Conservation (phyloP, 2,329 filamentous ascomycete genomes). For the Nothopassalora personata region DNA sequence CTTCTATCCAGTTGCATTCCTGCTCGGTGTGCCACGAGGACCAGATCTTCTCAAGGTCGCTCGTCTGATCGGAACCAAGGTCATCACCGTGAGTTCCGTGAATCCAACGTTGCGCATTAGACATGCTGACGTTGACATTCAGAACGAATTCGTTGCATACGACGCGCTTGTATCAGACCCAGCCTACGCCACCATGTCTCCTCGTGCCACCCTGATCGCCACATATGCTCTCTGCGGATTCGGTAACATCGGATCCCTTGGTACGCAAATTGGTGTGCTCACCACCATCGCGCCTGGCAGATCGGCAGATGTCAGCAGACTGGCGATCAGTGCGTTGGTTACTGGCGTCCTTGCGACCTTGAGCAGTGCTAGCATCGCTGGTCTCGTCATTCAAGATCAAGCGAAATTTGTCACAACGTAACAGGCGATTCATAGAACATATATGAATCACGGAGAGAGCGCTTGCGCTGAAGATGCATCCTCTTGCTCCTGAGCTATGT, state of each 20-base stretch:
- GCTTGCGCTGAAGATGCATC: not conserved
- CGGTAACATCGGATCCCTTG: conserved; percentile 80
- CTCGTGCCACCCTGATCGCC: conserved; percentile 72
- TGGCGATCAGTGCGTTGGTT: conserved; percentile 71
- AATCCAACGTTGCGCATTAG: not conserved
- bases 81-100: conserved; percentile 57
- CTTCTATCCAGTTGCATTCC: conserved; percentile 71
- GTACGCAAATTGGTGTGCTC: conserved; percentile 84
- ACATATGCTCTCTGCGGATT: conserved; percentile 74
- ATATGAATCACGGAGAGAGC: not conserved
- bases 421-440: not conserved
- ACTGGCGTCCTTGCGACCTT: conserved; percentile 75
- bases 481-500: not conserved
- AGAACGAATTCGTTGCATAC: conserved; percentile 78
- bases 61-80: conserved; percentile 75
- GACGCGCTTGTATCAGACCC: conserved; percentile 47
- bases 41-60: conserved; percentile 63
- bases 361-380: conserved; percentile 71
- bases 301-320: conserved; percentile 66
- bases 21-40: conserved; percentile 67
- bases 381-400: conserved; percentile 62
- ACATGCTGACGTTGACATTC: conserved; percentile 6
- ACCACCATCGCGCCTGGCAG: conserved; percentile 72
- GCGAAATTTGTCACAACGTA: conserved; percentile 14
- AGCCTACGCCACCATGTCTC: conserved; percentile 55